Evolutionary conservation across 228 moss, liverwort and hornwort genomes (phyloP), one percentile per base, ranked within the genome.

Genomic region (Sphagnum fallax): DNA sequence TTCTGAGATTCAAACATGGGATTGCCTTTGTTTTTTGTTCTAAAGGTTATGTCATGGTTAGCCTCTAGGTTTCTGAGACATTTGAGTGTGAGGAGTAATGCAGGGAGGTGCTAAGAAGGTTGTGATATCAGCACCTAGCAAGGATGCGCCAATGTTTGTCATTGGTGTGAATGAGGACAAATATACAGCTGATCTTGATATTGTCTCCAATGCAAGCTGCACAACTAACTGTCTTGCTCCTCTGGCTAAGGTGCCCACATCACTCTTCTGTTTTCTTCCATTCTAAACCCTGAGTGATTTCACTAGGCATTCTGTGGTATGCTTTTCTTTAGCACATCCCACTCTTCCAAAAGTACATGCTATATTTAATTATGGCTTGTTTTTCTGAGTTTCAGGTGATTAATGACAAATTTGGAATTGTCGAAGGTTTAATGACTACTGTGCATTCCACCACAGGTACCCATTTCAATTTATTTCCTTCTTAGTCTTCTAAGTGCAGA

Each of bases 71-170:
- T 32, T 32, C 2, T 32, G 32, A 32, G 32, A 32, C 32, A 32
- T 32, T 32, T 32, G 32, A 32, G 32, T 32, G 32, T 53, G 6
- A 32, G 32, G 55, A 8, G 69, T 12, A 59, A 6, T 69, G 50
- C 75, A 89, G 89, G 89, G 67, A 63, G 89, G 89, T 76, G 89
- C 86, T 12, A 89, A 89, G 77, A 85, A 86, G 70, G 89, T 89
- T 70, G 85, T 89, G 61, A 89, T 89, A 62, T 75, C 83, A 63
- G 89, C 89, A 6, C 89, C 89, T 1, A 85, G 85, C 74, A 81
- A 79, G 67, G 86, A 89, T 60, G 85, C 83, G 16, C 86, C 85
- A 5, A 89, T 85, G 83, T 89, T 16, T 65, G 89, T 89, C 4
- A 77, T 89, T 59, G 89, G 89, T 16, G 89, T 86, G 5, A 89